Evolutionary conservation across 1,139 yeast genomes (phyloP).

Genomic region (Scheffersomyces illinoinensis): DNA sequence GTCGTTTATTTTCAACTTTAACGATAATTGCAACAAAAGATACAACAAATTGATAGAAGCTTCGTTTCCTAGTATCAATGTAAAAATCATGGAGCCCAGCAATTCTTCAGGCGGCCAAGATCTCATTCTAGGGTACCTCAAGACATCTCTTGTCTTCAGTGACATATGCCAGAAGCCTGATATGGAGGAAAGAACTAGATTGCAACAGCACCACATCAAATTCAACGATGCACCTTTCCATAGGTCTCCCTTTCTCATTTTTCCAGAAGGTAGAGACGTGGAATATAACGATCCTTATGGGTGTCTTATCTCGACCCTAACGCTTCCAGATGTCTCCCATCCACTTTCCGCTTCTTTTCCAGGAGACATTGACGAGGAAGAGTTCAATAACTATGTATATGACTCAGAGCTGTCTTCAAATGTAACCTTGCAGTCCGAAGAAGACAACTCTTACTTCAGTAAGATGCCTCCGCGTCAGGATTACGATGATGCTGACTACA

Average conservation of each 20-base stretch:
- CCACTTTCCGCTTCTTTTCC: slow-evolving; percentile 41
- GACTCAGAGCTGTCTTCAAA: background rate
- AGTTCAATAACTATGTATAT: background rate
- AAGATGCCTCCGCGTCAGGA: slow-evolving; percentile 30
- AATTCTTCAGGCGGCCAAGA: slow-evolving; percentile 14
- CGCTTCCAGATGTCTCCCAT: slow-evolving; percentile 64
- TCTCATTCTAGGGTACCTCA: slow-evolving; percentile 30
- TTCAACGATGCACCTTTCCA: slow-evolving; percentile 83
- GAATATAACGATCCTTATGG: slow-evolving; percentile 51
- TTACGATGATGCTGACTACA: slow-evolving; percentile 45
- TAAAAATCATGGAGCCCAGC: slow-evolving; percentile 25
- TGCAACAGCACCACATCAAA: slow-evolving; percentile 67
- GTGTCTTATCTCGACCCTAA: slow-evolving; percentile 58
- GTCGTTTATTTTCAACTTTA: slow-evolving; percentile 48
- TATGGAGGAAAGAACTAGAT: slow-evolving; percentile 43
- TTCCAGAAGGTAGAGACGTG: slow-evolving; percentile 43
- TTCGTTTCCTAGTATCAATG: slow-evolving; percentile 46
- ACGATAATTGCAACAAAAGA: slow-evolving; percentile 69
- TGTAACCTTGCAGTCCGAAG: slow-evolving; percentile 8
- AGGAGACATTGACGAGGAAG: background rate
- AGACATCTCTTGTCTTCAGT: slow-evolving; percentile 60
- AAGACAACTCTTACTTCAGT: background rate
- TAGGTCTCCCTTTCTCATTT: slow-evolving; percentile 70
- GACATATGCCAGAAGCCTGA: slow-evolving; percentile 59
- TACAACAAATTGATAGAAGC: slow-evolving; percentile 60